Conservation (phyloP, 352 stramenopile species). For the Thalassiosira livingstoniorum region DNA sequence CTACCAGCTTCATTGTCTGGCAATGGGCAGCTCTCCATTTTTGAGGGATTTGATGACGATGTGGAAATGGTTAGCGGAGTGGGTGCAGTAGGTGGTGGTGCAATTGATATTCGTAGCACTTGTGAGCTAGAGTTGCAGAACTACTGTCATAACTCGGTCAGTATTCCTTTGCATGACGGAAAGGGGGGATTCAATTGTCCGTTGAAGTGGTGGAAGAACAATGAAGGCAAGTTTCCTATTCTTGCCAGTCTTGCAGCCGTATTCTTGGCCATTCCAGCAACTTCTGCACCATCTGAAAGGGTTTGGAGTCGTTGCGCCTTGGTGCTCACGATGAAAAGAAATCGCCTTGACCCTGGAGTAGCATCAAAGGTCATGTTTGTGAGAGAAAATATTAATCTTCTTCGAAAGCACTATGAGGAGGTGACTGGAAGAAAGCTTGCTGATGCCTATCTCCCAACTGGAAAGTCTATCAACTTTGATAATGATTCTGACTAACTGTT, state of each 20-base stretch:
- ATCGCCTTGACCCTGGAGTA: neutral
- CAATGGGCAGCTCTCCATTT: no score
- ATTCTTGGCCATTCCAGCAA: conserved; percentile 19
- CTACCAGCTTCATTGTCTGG: no score
- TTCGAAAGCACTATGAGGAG: conserved; percentile 7
- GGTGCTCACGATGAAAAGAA: neutral
- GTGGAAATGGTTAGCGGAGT: no score
- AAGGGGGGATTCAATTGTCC: neutral
- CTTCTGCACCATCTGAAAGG: conserved; percentile 15
- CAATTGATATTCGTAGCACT: neutral
- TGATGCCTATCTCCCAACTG: no score
- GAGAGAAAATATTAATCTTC: conserved; percentile 11
- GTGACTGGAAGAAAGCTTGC: no score
- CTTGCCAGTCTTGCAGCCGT: neutral
- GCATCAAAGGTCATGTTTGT: conserved; percentile 14
- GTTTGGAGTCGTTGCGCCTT: conserved; percentile 5
- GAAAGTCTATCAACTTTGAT: no score
- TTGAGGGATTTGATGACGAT: no score
- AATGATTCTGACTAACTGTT: no score
- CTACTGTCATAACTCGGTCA: neutral
- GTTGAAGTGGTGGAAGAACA: conserved; percentile 12
- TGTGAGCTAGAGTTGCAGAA: neutral
- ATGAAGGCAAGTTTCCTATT: neutral
- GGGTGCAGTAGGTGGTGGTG: neutral
- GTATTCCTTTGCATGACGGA: neutral